Evolutionary conservation across 2,329 filamentous ascomycete species (phyloP).

Genomic region (Diaporthe ilicicola): DNA sequence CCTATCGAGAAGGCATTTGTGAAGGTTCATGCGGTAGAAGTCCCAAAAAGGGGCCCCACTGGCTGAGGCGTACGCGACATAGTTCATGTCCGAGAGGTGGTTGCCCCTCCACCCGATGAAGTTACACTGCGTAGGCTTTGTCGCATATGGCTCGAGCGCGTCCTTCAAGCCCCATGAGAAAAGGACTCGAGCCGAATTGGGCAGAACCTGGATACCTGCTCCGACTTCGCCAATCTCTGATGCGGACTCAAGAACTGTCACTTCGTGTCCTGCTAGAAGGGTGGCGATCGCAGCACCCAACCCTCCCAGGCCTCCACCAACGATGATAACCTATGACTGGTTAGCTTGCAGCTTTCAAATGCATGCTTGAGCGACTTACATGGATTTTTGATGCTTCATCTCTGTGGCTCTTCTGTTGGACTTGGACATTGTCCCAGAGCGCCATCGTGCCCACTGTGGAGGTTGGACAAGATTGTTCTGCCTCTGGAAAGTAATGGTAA

Average conservation of each 20-base stretch:
- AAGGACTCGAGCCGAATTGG: constrained; percentile 56
- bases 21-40: constrained; percentile 63
- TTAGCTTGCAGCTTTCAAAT: not conserved
- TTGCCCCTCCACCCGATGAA: constrained; percentile 64
- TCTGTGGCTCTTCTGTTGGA: constrained; percentile 21
- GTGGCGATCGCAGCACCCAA: constrained; percentile 59
- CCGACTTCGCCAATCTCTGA: constrained; percentile 56
- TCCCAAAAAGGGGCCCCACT: constrained; percentile 58
- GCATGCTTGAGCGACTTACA: not conserved
- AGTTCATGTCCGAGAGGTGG: constrained; percentile 56
- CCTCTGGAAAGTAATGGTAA: too few relatives aligned
- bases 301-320: constrained; percentile 65
- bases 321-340: constrained; percentile 52
- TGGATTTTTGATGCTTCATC: constrained; percentile 26
- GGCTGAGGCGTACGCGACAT: constrained; percentile 47
- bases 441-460: not conserved
- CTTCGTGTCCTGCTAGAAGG: constrained; percentile 54
- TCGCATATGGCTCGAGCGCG: constrained; percentile 48
- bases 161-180: constrained; percentile 58
- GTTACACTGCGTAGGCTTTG: constrained; percentile 52
- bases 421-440: not conserved
- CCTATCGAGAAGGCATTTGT: constrained; percentile 54
- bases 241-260: constrained; percentile 58
- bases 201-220: constrained; percentile 60
- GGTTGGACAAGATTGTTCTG: not conserved